phyloP scores from a whole-genome alignment of 352 stramenopile genomes.

The Phytophthora sp. region DNA sequence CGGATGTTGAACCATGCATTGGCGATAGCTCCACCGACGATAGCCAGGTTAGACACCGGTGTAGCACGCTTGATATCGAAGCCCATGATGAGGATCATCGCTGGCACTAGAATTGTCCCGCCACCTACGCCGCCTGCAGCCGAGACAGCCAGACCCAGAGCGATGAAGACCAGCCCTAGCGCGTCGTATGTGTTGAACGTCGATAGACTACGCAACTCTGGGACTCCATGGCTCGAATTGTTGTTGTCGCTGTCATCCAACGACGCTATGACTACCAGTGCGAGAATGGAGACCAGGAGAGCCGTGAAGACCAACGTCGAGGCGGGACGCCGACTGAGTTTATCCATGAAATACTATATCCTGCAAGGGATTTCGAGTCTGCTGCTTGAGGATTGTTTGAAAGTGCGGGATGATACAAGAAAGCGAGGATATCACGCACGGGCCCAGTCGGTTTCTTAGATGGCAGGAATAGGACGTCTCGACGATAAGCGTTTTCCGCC shows the following conservation, averaged over 20 bases:
- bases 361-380: not conserved
- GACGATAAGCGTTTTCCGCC: constrained; percentile 23
- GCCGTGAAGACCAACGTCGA: constrained; percentile 2
- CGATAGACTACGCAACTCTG: constrained; percentile 32
- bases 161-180: constrained; percentile 47
- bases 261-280: not conserved
- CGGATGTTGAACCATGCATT: constrained; percentile 65
- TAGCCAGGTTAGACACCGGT: constrained; percentile 56
- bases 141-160: constrained; percentile 42
- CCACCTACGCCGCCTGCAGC: constrained; percentile 56
- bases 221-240: constrained; percentile 21
- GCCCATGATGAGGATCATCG: constrained; percentile 57
- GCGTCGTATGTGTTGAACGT: constrained; percentile 44
- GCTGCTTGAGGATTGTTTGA: constrained; percentile 1
- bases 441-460: constrained; percentile 10
- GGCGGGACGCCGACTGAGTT: not conserved
- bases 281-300: constrained; percentile 9
- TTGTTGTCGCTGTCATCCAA: constrained; percentile 15
- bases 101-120: constrained; percentile 51
- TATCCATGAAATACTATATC: constrained; percentile 7
- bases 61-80: constrained; percentile 69
- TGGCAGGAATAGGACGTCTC: constrained; percentile 19
- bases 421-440: constrained; percentile 6
- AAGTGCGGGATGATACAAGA: constrained; percentile 6
- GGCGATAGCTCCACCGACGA: constrained; percentile 56